Base-by-base conservation (phyloP, 2,329 filamentous ascomycete species). In the Penicillium sp. region DNA sequence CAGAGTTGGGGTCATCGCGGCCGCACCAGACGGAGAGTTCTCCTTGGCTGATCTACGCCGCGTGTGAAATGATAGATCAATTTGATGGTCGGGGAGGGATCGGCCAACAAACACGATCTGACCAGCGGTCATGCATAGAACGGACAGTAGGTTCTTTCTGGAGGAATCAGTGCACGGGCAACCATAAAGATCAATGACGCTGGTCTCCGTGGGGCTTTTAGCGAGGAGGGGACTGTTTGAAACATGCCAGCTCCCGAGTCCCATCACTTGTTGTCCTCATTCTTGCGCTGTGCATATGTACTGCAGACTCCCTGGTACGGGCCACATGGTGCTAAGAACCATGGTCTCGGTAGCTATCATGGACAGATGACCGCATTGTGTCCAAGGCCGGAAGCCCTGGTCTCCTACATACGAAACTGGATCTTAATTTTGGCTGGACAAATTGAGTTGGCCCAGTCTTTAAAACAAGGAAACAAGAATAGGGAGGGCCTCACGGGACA, bases 271-370 rank as follows among this genome's bases (percentile, higher is more conserved):
- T 21, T 21, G 30, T 32, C 39, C 47, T 54, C 42, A 23, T 48
- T 49, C 32, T 44, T 27, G 18, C 24, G 9, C n/a, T 18, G 39
- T 40, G 36, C 36, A 42, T 29, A 32, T 27, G 26, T 6, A 17
- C 50, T 56, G 55, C 50, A 56, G 32, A 50, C 52, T 56, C 37
- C 55, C 50, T 46, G 36, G 18, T 24, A 32, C 32, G 37, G 47
- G 45, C 54, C 55, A 58, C 55, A 58, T 58, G 52, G 52, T 56
- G 53, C 32, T 44, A 12, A 29, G 46, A 54, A 51, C 54, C 54
- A 52, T 41, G 50, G 27, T 26, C 47, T 45, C 45, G 52, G 41
- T 39, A n/a, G n/a, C n/a, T n/a, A 46, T 24, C 37, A 39, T 41
- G 18, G n/a, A n/a, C 8, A 24, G n/a, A 43, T 32, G 20, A 42